Base-by-base conservation (phyloP, 2,329 filamentous ascomycete genomes). In the Ophiostoma triangulosporum region DNA sequence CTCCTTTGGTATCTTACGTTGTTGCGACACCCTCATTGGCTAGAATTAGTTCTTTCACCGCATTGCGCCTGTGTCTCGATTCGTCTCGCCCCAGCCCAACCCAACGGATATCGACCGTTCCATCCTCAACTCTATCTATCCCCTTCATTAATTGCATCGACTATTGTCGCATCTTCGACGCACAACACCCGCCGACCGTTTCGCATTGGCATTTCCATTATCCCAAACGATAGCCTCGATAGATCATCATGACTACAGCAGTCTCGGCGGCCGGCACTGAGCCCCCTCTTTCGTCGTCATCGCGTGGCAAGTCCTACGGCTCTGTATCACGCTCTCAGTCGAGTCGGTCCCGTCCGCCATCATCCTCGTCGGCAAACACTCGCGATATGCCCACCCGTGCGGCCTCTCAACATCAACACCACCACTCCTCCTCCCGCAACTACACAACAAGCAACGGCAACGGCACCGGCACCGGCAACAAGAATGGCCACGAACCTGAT, bases 321-420 rank as follows among this genome's bases (percentile, higher is more conserved):
- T 17, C 57, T 38, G 57, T 66, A 35, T 61, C 64, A 46, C 62
- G 68, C 57, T 62, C 66, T 45, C 66, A 68, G 32, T 69, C 68
- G 29, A 65, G 66, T 38, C 66, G 67, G 54, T 65, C 66, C 54
- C 65, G 66, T 52, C 64, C 64, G 48, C 55, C 61, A 52, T 56
- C 62, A 46, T 60, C 62, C 56, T 59, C 64, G 60, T 61, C 63
- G 55, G 38, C 59, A 20, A 54, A n/a, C 36, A 14, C 22, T 15
- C 48, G 52, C 48, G 50, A 48, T 50, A 26, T 57, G 17, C 56
- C 57, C 11, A 14, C 57, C 57, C 61, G 59, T 43, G 60, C 61
- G 15, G 53, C 57, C 35, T 63, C 61, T 7, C 62, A 63, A 17
- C 59, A 60, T 7, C 62, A 63, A 17, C 59, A 60, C 35, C 62